These are phyloP conservation scores for Phaffia rhodozyma DNA, from an alignment of 1,284 basidiomycete species.

Conservation along the genomic window DNA sequence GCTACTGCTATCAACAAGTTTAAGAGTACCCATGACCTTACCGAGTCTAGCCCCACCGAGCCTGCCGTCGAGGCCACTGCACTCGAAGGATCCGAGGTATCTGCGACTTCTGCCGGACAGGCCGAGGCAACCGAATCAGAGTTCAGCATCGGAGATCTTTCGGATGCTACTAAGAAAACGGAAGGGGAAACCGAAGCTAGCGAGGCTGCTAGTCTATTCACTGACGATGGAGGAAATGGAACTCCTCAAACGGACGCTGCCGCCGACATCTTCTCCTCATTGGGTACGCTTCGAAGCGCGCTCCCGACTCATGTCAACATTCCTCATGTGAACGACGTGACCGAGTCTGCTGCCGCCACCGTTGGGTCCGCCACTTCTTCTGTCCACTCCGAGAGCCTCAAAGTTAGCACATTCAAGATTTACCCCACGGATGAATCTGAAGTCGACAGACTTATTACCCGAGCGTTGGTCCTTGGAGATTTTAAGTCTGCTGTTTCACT, in stretches of 20 bases:
- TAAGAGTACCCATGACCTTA: slow-evolving; percentile 33
- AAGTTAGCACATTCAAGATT: slow-evolving; percentile 68
- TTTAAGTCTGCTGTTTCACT: slow-evolving; percentile 85
- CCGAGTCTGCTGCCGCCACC: slow-evolving; percentile 81
- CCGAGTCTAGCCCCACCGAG: slow-evolving; percentile 8
- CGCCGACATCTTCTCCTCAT: slow-evolving; percentile 83
- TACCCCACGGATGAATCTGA: slow-evolving; percentile 82
- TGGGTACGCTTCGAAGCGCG: slow-evolving; percentile 46
- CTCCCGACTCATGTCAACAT: slow-evolving; percentile 50
- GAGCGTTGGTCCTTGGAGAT: slow-evolving; percentile 87
- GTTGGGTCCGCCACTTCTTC: slow-evolving; percentile 77
- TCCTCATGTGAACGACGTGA: slow-evolving; percentile 62
- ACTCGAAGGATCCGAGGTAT: slow-evolving; percentile 18
- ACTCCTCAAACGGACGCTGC: slow-evolving; percentile 51
- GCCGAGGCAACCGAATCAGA: slow-evolving; percentile 58
- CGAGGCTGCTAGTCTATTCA: slow-evolving; percentile 63
- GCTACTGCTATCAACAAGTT: slow-evolving; percentile 68
- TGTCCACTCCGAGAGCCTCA: slow-evolving; percentile 56
- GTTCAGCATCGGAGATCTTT: slow-evolving; percentile 49
- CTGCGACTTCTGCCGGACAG: slow-evolving; percentile 21
- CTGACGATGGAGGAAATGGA: slow-evolving; percentile 50
- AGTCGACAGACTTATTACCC: slow-evolving; percentile 77
- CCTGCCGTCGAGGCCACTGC: neutral
- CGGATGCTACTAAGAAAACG: slow-evolving; percentile 49
- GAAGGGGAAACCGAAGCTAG: slow-evolving; percentile 46